phyloP scores from a whole-genome alignment of 2,329 filamentous ascomycete species.

The Ascochyta clinopodiicola region DNA sequence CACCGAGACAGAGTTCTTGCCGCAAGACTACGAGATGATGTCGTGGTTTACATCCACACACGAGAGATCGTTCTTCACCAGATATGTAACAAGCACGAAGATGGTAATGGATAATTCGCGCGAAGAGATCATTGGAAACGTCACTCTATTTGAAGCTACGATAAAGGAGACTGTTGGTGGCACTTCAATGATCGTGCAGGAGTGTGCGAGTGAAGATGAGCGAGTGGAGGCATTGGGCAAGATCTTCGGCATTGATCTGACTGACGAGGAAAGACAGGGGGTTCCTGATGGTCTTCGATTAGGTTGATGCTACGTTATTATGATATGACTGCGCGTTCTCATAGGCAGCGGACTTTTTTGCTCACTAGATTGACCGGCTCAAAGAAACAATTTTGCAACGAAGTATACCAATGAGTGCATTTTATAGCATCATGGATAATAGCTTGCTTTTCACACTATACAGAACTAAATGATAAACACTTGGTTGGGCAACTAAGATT shows the following conservation, averaged over 20 bases:
- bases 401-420: no score
- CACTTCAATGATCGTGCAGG: neutral
- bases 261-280: constrained; percentile 4
- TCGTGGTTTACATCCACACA: constrained; percentile 32
- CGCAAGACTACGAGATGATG: constrained; percentile 31
- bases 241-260: constrained; percentile 10
- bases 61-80: constrained; percentile 23
- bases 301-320: neutral
- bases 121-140: constrained; percentile 15
- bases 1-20: constrained; percentile 31
- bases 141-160: constrained; percentile 12
- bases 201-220: constrained; percentile 15
- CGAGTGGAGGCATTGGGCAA: constrained; percentile 8
- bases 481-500: no score
- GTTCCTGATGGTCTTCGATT: neutral
- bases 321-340: neutral
- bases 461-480: no score
- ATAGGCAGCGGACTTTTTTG: no score
- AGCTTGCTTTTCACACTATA: no score
- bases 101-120: constrained; percentile 19
- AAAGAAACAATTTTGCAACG: no score
- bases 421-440: no score
- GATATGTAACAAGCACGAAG: constrained; percentile 19
- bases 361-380: no score
- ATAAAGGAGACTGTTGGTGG: constrained; percentile 3